Evolutionary conservation across 1,284 basidiomycete species (phyloP).

Genomic region (Puccinia triticina): DNA sequence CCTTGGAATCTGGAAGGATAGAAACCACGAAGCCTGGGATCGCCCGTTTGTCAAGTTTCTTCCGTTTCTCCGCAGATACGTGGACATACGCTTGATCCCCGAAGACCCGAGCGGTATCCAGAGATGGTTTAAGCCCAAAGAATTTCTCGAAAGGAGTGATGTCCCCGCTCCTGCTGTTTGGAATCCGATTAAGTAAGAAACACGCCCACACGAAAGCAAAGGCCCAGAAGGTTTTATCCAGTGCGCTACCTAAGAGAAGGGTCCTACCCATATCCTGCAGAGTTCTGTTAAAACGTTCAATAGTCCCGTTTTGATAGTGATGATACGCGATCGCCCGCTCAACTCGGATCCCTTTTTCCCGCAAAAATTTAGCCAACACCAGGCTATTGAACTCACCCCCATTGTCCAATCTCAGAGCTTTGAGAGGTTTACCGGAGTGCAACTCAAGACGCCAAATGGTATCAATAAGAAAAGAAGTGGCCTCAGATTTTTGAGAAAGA

Average conservation of each 20-base stretch:
- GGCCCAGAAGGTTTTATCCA: background rate
- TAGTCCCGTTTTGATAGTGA: conserved; percentile 7
- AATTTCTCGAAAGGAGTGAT: conserved; percentile 23
- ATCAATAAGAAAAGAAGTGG: background rate
- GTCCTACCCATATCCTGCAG: conserved; percentile 11
- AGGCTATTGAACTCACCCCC: background rate
- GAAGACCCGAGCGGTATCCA: background rate
- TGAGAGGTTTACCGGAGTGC: background rate
- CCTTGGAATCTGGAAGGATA: background rate
- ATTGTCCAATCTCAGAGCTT: background rate
- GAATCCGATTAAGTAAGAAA: background rate
- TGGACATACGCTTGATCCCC: conserved; percentile 13
- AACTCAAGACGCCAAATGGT: background rate
- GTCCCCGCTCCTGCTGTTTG: background rate
- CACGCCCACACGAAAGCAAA: background rate
- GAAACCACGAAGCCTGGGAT: background rate
- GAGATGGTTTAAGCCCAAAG: background rate
- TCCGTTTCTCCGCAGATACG: background rate
- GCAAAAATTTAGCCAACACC: background rate
- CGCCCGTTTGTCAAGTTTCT: background rate
- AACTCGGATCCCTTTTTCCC: background rate
- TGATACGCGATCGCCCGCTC: background rate
- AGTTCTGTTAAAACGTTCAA: conserved; percentile 15
- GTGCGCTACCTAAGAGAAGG: background rate
- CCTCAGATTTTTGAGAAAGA: background rate